A percentile compares a stretch with the other conserved stretches of the same genome.
Evolutionary conservation across 257 asterid genomes (phyloP).

Genomic region (Scutellaria minor): DNA sequence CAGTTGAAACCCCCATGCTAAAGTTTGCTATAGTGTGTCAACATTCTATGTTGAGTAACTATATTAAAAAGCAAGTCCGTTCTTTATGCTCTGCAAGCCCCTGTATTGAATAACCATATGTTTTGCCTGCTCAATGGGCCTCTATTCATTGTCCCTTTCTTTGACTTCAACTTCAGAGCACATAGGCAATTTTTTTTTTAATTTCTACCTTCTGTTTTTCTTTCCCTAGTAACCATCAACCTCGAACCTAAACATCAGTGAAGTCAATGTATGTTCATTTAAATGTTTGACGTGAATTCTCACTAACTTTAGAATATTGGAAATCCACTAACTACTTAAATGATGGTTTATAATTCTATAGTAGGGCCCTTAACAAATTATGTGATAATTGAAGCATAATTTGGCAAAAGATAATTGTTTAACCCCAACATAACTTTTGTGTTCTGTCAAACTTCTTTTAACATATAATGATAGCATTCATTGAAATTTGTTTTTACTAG

Average conservation of each 20-base stretch:
- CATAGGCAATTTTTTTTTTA: not conserved
- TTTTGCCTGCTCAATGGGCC: not conserved
- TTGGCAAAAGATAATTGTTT: not conserved
- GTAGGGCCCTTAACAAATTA: no score
- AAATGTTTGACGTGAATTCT: no score
- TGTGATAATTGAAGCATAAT: no score
- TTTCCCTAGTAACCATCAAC: not conserved
- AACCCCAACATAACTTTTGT: no score
- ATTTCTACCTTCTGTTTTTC: not conserved
- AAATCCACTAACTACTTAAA: no score
- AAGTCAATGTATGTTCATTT: no score
- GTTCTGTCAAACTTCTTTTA: no score
- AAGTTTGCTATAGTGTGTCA: slow-evolving; percentile 3
- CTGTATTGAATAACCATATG: not conserved
- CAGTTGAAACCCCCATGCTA: slow-evolving; percentile 13
- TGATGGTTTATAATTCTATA: not conserved
- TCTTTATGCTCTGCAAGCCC: slow-evolving; percentile 13
- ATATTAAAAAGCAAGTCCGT: slow-evolving; percentile 1
- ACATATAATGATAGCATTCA: no score
- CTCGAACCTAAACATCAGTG: no score
- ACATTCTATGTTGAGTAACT: slow-evolving; percentile 19
- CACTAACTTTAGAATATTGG: no score
- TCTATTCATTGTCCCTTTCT: slow-evolving; percentile 15
- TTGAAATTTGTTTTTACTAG: no score
- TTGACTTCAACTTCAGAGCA: slow-evolving; percentile 10